Conservation (phyloP, 192 early-diverging fungal genomes). For the Podila epicladia region DNA sequence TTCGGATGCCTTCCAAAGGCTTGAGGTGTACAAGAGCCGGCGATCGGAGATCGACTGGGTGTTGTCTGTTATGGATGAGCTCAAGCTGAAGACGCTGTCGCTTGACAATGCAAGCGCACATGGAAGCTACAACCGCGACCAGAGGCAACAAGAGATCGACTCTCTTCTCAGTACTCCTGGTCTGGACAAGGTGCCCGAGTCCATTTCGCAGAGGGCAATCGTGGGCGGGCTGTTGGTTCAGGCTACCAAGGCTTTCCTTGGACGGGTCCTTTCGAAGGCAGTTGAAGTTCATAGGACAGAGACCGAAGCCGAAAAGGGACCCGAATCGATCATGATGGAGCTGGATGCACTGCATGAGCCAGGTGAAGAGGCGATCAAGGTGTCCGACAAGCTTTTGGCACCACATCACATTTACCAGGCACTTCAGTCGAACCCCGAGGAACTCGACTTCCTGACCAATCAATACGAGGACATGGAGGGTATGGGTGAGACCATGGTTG, state of each 20-base stretch:
- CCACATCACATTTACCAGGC: constrained; percentile 66
- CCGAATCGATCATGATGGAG: constrained; percentile 41
- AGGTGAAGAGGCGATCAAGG: constrained; percentile 26
- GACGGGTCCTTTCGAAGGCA: constrained; percentile 50
- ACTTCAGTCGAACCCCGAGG: constrained; percentile 47
- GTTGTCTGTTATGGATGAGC: constrained; percentile 48
- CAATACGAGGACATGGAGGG: constrained; percentile 52
- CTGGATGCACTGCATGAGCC: constrained; percentile 30
- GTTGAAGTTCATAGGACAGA: constrained; percentile 53
- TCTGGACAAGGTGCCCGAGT: constrained; percentile 36
- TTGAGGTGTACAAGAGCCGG: constrained; percentile 46
- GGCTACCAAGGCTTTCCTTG: constrained; percentile 60
- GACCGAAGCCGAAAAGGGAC: constrained; percentile 33
- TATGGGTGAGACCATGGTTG: constrained; percentile 45
- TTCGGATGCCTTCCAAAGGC: constrained; percentile 32
- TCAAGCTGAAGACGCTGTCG: constrained; percentile 42
- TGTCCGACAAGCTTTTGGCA: constrained; percentile 54
- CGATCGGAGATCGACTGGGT: constrained; percentile 51
- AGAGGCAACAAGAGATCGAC: constrained; percentile 28
- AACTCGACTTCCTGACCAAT: constrained; percentile 60
- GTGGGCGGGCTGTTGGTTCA: constrained; percentile 59
- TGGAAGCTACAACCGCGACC: constrained; percentile 13
- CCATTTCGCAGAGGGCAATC: constrained; percentile 57
- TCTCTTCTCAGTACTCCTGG: constrained; percentile 19
- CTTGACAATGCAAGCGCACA: constrained; percentile 28